Evolutionary conservation across 2,329 filamentous ascomycete genomes (phyloP).

Genomic region (Curvularia sp.): DNA sequence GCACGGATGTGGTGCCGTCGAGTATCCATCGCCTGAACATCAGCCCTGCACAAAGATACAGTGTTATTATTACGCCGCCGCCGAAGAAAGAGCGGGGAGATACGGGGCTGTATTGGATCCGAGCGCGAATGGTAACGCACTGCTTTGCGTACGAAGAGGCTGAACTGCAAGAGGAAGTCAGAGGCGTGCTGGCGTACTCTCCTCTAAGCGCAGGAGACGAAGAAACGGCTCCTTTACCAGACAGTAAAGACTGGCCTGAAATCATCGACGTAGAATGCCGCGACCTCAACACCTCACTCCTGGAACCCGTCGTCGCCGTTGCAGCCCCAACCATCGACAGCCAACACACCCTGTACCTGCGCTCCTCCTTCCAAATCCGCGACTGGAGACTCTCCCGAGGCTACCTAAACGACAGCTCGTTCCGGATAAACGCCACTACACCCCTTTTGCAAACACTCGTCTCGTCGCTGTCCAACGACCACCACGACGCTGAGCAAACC

Average conservation of each 20-base stretch:
- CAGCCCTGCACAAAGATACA: constrained; percentile 74
- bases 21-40: constrained; percentile 61
- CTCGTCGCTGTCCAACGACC: constrained; percentile 54
- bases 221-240: constrained; percentile 29
- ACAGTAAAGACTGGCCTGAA: constrained; percentile 61
- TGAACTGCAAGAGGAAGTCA: constrained; percentile 57
- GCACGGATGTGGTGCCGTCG: constrained; percentile 60
- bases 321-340: constrained; percentile 59
- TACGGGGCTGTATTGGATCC: constrained; percentile 52
- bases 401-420: constrained; percentile 65
- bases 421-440: constrained; percentile 56
- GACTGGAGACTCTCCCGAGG: constrained; percentile 65
- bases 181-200: constrained; percentile 59
- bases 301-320: constrained; percentile 55
- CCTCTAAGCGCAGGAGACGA: neutral
- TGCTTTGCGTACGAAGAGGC: constrained; percentile 64
- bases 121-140: constrained; percentile 67
- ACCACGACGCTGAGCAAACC: too few species aligned
- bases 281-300: constrained; percentile 59
- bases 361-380: constrained; percentile 67
- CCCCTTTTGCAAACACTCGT: constrained; percentile 62
- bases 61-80: constrained; percentile 65
- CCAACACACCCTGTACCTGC: constrained; percentile 59
- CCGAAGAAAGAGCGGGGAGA: constrained; percentile 43
- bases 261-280: constrained; percentile 59